Conservation (phyloP, 805 yeast species). For the Naumovozyma baii region DNA sequence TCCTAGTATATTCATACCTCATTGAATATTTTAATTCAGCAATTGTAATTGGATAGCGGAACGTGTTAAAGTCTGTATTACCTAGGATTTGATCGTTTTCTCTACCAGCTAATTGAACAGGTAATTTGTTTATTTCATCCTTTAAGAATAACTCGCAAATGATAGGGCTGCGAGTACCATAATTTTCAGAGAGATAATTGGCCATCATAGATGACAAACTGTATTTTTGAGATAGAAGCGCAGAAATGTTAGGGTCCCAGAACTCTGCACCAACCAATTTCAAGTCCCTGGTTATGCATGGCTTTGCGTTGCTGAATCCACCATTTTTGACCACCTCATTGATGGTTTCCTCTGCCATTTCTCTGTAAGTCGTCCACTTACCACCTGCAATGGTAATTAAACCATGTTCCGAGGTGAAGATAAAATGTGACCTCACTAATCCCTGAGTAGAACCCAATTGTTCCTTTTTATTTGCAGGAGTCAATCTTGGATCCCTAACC, state of each 20-base stretch:
- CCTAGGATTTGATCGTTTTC: constrained; percentile 18
- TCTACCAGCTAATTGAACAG: constrained; percentile 50
- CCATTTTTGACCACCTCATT: constrained; percentile 53
- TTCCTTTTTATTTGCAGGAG: constrained; percentile 29
- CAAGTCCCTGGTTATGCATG: constrained; percentile 35
- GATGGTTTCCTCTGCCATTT: constrained; percentile 93
- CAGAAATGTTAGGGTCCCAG: constrained; percentile 62
- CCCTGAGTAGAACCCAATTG: constrained; percentile 60
- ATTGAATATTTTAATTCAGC: constrained; percentile 83
- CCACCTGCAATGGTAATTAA: constrained; percentile 90
- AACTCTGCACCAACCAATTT: constrained; percentile 73
- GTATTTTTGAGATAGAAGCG: constrained; percentile 73
- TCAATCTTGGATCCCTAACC: constrained; percentile 65
- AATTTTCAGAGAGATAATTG: constrained; percentile 71
- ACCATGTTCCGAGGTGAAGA: constrained; percentile 62
- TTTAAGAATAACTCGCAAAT: constrained; percentile 48
- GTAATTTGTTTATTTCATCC: constrained; percentile 48
- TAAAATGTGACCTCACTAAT: constrained; percentile 80
- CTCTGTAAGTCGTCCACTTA: constrained; percentile 97
- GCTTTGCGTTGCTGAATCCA: constrained; percentile 31
- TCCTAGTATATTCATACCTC: constrained; percentile 74
- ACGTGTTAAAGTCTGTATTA: constrained; percentile 28
- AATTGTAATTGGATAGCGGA: constrained; percentile 77
- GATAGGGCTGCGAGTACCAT: constrained; percentile 82
- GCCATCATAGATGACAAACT: constrained; percentile 65